Percentiles rank a stretch among this genome's conserved stretches.
Evolutionary conservation across 176 grass and related monocot species (phyloP).

Genomic region (Oryza longistaminata): DNA sequence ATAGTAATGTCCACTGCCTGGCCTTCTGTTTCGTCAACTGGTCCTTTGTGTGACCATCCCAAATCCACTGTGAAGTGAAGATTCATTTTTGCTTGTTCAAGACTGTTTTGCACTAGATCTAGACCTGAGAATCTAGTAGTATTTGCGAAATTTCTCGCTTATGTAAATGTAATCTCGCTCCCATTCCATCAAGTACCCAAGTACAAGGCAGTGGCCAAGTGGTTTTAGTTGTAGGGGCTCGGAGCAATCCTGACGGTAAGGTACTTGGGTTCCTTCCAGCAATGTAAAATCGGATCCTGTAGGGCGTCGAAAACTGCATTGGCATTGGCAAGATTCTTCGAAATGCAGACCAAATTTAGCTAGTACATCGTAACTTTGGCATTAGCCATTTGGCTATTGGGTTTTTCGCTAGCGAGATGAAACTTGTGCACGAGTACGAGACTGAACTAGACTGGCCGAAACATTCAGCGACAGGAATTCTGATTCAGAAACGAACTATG

Average conservation of each 20-base stretch:
- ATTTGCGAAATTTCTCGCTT: neutral
- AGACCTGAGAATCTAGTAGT: constrained; percentile 4
- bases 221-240: neutral
- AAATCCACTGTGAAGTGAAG: neutral
- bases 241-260: neutral
- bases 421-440: no score
- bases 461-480: no score
- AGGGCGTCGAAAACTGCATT: neutral
- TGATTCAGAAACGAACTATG: no score
- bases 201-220: neutral
- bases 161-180: neutral
- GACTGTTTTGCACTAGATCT: constrained; percentile 14
- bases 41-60: constrained; percentile 63
- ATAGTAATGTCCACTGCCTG: constrained; percentile 67
- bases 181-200: neutral
- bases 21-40: constrained; percentile 96
- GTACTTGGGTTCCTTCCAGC: neutral
- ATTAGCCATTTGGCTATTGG: neutral
- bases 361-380: no score
- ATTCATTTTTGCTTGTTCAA: constrained; percentile 21
- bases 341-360: neutral
- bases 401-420: neutral
- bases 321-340: neutral
- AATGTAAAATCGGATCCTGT: neutral
- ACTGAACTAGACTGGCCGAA: no score